Conservation (phyloP, 805 yeast genomes). For the Brettanomyces sp. region DNA sequence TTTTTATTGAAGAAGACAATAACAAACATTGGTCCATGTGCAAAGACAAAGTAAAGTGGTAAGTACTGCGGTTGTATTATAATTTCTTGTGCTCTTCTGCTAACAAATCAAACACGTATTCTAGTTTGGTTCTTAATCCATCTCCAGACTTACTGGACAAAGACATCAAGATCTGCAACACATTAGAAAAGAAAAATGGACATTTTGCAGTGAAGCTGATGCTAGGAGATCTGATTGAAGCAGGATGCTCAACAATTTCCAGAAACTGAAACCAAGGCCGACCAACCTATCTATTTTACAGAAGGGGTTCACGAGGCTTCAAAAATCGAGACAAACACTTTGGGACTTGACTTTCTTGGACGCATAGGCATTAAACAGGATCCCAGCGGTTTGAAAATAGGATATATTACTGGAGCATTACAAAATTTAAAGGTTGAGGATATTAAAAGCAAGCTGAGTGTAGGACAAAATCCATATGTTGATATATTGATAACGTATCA, state of each 20-base stretch:
- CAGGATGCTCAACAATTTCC: slow-evolving; percentile 5
- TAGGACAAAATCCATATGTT: slow-evolving; percentile 14
- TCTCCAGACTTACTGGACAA: slow-evolving; percentile 31
- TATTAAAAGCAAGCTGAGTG: slow-evolving; percentile 3
- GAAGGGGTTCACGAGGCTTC: background rate
- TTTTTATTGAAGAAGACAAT: too few relatives aligned
- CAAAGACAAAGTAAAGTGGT: slow-evolving; percentile 3
- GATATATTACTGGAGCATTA: slow-evolving; percentile 31
- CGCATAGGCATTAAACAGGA: slow-evolving; percentile 30
- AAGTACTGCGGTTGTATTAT: background rate
- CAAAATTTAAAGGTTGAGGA: slow-evolving; percentile 16
- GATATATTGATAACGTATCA: slow-evolving; percentile 52
- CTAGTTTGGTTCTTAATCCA: slow-evolving; percentile 37
- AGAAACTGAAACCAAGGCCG: slow-evolving; percentile 10
- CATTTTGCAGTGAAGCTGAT: slow-evolving; percentile 52
- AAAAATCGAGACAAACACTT: slow-evolving; percentile 2
- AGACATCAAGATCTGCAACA: slow-evolving; percentile 35
- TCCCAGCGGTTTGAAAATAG: slow-evolving; percentile 37
- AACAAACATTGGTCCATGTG: background rate
- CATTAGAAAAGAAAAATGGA: slow-evolving; percentile 48
- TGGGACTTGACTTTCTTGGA: slow-evolving; percentile 24
- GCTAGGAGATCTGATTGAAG: slow-evolving; percentile 35
- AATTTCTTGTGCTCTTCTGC: too few relatives aligned
- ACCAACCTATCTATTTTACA: background rate
- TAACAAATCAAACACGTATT: background rate